A percentile compares a stretch with the other conserved stretches of the same genome.
Conservation (phyloP, 2,329 filamentous ascomycete genomes). For the Aureobasidium sp. region DNA sequence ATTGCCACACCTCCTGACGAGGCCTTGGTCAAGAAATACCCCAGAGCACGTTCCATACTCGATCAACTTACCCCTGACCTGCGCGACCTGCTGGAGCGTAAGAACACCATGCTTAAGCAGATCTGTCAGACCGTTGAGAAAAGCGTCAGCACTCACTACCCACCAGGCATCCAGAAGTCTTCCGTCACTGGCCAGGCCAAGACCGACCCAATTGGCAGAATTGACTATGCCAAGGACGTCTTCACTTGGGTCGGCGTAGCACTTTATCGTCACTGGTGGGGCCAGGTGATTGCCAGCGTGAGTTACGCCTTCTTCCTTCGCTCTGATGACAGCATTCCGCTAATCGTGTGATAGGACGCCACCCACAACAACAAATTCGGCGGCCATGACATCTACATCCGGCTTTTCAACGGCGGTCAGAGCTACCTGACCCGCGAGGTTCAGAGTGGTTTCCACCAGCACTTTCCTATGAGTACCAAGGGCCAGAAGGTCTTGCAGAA, state of each 20-base stretch:
- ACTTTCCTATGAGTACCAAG: conserved; percentile 39
- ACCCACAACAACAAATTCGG: conserved; percentile 31
- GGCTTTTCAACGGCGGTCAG: conserved; percentile 35
- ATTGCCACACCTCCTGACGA: conserved; percentile 22
- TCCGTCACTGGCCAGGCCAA: conserved; percentile 24
- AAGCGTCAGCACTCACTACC: conserved; percentile 32
- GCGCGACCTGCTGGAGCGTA: conserved; percentile 7
- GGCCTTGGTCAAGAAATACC: neutral
- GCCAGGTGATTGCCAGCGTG: conserved; percentile 32
- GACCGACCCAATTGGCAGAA: conserved; percentile 32
- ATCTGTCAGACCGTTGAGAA: conserved; percentile 25
- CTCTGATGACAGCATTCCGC: neutral
- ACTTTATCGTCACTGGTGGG: conserved; percentile 44
- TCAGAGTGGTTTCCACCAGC: conserved; percentile 34
- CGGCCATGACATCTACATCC: conserved; percentile 40
- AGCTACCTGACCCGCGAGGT: conserved; percentile 37
- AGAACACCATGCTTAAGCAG: conserved; percentile 25
- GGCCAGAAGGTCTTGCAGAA: conserved; percentile 37
- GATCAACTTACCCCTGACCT: conserved; percentile 19
- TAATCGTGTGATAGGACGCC: conserved; percentile 21
- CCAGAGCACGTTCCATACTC: conserved; percentile 21
- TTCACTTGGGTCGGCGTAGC: conserved; percentile 44
- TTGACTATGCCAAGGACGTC: conserved; percentile 42
- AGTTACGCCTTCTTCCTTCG: neutral
- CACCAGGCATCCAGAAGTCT: conserved; percentile 23